Evolutionary conservation across 805 yeast genomes (phyloP), one percentile per base, ranked within the genome.

Genomic region (Barnettozyma populi): DNA sequence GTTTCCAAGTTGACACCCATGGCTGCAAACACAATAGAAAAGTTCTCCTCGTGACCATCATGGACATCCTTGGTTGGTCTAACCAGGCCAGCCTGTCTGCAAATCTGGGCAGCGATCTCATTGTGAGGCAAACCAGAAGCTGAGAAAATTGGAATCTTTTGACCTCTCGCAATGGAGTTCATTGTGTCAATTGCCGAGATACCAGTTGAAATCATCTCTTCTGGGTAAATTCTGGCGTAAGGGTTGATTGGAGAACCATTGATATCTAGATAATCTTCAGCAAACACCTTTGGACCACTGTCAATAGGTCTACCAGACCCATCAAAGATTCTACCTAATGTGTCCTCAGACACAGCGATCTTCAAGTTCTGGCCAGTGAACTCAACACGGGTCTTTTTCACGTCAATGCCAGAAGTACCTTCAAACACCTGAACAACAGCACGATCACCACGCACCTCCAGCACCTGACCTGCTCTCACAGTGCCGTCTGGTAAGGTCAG

Each of bases 161-260:
- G 99, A 59, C 99, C 99, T 80, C 99, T 88, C 51, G 99, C 99
- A 77, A 94, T 94, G 39, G 99, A 92, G 73, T 94, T 95, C 99
- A 94, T 94, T 49, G 97, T 90, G 70, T 94, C 99, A 65, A 94
- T 94, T 44, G 99, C 97, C 43, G 97, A 90, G 55, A 94, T 79
- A 80, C 99, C 99, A 18, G 99, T 95, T 45, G 97, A 90, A 61
- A 94, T 94, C 99, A 94, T 94, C 75, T 94, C 99, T 76, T 94
- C 99, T 27, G 99, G 99, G 68, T 95, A 95, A 60, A 94, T 94
- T 74, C 99, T 90, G 39, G 97, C 95, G 68, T 72, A 94, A 46
- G 99, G 99, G 67, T 94, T 94, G 70, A 94, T 94, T 64, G 99
- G 98, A 38, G 98, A 90, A 50, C 99, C 99, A 68, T 94, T 95